Base-by-base conservation (phyloP, 306 rosid genomes). In the Vicia faba region DNA sequence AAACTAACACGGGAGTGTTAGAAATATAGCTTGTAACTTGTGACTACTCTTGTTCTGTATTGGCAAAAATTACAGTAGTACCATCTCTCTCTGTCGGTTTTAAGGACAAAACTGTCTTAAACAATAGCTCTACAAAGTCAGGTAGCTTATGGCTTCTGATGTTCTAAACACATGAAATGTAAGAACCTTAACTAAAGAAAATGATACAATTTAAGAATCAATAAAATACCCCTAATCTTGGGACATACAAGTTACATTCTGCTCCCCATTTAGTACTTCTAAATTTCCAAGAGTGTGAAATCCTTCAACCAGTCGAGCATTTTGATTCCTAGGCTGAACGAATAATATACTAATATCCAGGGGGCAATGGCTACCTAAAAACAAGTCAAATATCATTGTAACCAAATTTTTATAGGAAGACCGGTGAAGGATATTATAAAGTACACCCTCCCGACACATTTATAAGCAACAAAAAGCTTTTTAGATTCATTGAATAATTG, bases 221-320 rank as follows among this genome's bases (percentile, higher is more conserved):
- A 45, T 20, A 45, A 45, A 45, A 45, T 40, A 43, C 73, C 68
- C 75, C 71, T 28, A 60, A 70, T 66, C 29, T 1, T 2, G 4
- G 75, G 67, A 75, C 69, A 75, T 58, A 57, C 33, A 31, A 16
- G 65, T 63, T 16, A 64, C 41, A 64, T 31, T 60, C 48, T 14
- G 28, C 66, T 63, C 63, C 70, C 58, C 18, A 20, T 61, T 61
- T 8, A 45, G 35, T 54, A 23, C 43, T n/a, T 58, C 54, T 57
- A 18, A 55, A 63, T 64, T 57, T 69, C 73, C 60, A 5, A 25
- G 33, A 9, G 15, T 26, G 35, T 44, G 72, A 45, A 45, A n/a
- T 75, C 56, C 4, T 26, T 39, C 18, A 66, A 38, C 71, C 60
- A 64, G 57, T 33, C 26, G 61, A 45, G 71, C 64, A 71, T 49